These are phyloP conservation scores for Aspergillus mulundensis DNA, from an alignment of 495 filamentous ascomycete genomes.

Conservation along the genomic window DNA sequence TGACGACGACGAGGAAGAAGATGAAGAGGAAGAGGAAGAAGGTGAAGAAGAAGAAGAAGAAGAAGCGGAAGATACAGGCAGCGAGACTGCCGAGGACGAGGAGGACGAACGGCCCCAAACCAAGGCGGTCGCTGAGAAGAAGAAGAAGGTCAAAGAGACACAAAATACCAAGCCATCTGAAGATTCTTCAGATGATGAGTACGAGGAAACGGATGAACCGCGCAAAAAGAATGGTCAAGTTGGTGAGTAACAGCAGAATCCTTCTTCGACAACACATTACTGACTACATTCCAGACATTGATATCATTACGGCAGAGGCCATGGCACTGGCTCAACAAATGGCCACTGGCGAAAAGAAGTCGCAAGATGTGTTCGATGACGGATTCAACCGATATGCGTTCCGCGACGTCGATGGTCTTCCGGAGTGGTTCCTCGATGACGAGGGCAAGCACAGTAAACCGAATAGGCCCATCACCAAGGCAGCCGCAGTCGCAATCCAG, in stretches of 20 bases:
- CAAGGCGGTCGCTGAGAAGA: slow-evolving; percentile 20
- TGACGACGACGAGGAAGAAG: slow-evolving; percentile 28
- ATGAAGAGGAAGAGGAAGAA: slow-evolving; percentile 8
- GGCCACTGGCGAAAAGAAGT: slow-evolving; percentile 77
- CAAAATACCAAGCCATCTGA: slow-evolving; percentile 55
- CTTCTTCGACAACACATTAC: slow-evolving; percentile 7
- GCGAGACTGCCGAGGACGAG: neutral
- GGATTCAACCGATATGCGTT: slow-evolving; percentile 89
- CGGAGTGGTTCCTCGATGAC: slow-evolving; percentile 97
- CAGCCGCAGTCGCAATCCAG: slow-evolving; percentile 87
- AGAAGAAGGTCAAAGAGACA: slow-evolving; percentile 44
- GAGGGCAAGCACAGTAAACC: slow-evolving; percentile 78
- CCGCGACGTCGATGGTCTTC: slow-evolving; percentile 87
- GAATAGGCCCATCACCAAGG: slow-evolving; percentile 82
- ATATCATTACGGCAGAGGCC: slow-evolving; percentile 97
- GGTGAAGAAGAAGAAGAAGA: too few relatives aligned
- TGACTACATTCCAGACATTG: slow-evolving; percentile 65
- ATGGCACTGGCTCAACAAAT: slow-evolving; percentile 97
- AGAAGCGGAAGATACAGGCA: slow-evolving; percentile 16
- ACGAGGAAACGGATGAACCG: slow-evolving; percentile 64
- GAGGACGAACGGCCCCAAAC: slow-evolving; percentile 12
- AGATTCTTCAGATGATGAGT: slow-evolving; percentile 46
- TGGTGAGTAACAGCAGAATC: slow-evolving; percentile 45
- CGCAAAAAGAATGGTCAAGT: slow-evolving; percentile 64
- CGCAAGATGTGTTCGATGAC: slow-evolving; percentile 76